Evolutionary conservation across 148 eudicot species (phyloP), one percentile per base, ranked within the genome.

Genomic region (Simmondsia chinensis): DNA sequence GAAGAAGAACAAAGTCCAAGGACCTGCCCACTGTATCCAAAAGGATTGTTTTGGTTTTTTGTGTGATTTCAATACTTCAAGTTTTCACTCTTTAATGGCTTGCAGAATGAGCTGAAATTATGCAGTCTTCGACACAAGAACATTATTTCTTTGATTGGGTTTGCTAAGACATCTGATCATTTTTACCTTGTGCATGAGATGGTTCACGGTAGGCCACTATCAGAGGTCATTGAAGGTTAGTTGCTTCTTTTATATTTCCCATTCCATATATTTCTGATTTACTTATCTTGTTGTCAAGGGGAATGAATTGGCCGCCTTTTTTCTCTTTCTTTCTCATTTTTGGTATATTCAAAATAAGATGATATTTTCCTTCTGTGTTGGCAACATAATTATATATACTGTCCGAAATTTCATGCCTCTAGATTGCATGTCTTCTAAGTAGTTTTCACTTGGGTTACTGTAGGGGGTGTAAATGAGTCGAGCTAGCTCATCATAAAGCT

Each of bases 161-260:
- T 55, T 23, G 48, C 56, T 2, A 56, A 55, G 68, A 42, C 68
- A 34, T 7, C 34, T 33, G 68, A 63, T 24, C 49, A 63, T 27
- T 55, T 54, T 63, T 63, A 63, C 50, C 68, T 62, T 63, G 61
- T 55, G 9, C 55, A 63, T 22, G 67, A 63, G 45, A 33, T 63
- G 55, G 23, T 62, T 12, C 55, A 41, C 44, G 56, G 56, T n/a
- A 63, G 27, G 60, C 68, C 56, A 9, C 37, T 63, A 41, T 55
- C 68, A 20, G 37, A 48, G 35, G 38, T 54, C 20, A 32, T 63
- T 11, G 50, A 48, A 11, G 68, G 68, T 63, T 23, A 40, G 61
- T 40, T 40, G 56, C 35, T 31, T 47, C 20, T 10, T 46, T 46
- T 11, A 31, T 38, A 18, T 27, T 26, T n/a, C 9, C 6, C 6